Base-by-base conservation (phyloP, 1,139 yeast species). In the Sugiyamaella sp. region DNA sequence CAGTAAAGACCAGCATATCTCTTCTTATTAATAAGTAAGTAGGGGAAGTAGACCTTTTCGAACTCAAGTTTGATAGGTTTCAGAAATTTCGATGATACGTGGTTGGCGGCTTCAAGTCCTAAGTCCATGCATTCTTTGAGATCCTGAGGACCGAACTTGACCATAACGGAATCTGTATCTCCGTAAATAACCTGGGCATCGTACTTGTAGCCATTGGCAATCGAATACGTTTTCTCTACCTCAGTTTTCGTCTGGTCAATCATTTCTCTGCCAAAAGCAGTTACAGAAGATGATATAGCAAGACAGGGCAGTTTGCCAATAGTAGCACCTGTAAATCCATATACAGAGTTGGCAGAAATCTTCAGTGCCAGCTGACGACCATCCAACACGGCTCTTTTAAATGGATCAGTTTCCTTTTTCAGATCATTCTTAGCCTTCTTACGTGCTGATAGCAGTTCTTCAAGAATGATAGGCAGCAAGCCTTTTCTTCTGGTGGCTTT, bases 131-230 rank as follows among this genome's bases (percentile, higher is more conserved):
- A 89, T 29, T 87, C 86, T 54, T 77, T 82, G 57, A 93, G 71
- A 65, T 90, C 96, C n/a, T 76, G 74, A 39, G 85, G 82, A 1
- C 99, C 99, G 74, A 95, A 95, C 66, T 89, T 90, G 44, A 95
- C 97, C 99, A 95, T 95, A 16, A 95, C 99, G 5, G 99, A 95
- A 80, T 95, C 99, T 0, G 99, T 95, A 73, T 95, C 99, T 75
- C 99, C 99, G 69, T 95, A 95, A 43, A 95, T 86, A 58, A 95
- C 99, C 61, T 86, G 81, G 0, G 98, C 86, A 72, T 95, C 96
- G 67, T 80, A 84, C 17, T 81, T 79, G 64, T 78, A 86, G 1
- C 98, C 98, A 70, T 93, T 90, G 53, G 82, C 82, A 29, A 83
- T 85, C 12, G 85, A 80, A 66, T 90, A 95, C 53, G 81, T 78